These are phyloP conservation scores for Neolecta irregularis DNA, from an alignment of 1,139 yeast species.

Conservation along the genomic window DNA sequence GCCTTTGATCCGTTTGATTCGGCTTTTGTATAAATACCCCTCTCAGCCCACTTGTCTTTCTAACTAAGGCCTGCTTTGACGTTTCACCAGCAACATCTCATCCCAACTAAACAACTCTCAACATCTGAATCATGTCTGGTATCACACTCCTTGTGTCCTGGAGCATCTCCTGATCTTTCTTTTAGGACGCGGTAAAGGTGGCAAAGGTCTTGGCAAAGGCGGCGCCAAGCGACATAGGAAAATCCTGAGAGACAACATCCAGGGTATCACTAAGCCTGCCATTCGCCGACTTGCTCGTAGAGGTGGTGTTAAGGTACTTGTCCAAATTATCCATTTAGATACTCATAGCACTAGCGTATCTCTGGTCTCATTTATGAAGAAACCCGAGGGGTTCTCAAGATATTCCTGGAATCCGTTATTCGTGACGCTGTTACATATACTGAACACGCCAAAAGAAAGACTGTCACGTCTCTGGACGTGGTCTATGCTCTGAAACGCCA, in stretches of 20 bases:
- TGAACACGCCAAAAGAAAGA: constrained; percentile 99
- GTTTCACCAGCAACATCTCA: too few relatives aligned
- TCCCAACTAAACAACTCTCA: too few relatives aligned
- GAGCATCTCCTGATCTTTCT: too few relatives aligned
- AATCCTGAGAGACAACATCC: constrained; percentile 97
- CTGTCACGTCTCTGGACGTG: constrained; percentile 95
- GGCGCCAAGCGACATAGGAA: constrained; percentile 76
- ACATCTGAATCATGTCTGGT: too few relatives aligned
- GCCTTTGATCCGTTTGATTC: too few relatives aligned
- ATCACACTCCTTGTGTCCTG: too few relatives aligned
- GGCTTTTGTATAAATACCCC: too few relatives aligned
- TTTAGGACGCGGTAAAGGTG: constrained; percentile 99
- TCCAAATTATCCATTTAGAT: too few relatives aligned
- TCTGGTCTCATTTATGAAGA: constrained; percentile 97
- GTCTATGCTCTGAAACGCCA: constrained; percentile 99
- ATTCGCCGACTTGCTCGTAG: constrained; percentile 99
- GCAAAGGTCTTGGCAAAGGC: constrained; percentile 95
- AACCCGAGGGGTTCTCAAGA: constrained; percentile 91
- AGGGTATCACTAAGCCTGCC: constrained; percentile 99
- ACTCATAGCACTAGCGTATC: too few relatives aligned
- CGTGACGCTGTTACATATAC: constrained; percentile 99
- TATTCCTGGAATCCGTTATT: constrained; percentile 92
- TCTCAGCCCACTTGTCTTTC: too few relatives aligned
- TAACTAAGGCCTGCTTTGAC: too few relatives aligned
- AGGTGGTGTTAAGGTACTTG: constrained; percentile 99